Conservation (phyloP, 441 rosid species). For the Euphorbia schlechtendalii region DNA sequence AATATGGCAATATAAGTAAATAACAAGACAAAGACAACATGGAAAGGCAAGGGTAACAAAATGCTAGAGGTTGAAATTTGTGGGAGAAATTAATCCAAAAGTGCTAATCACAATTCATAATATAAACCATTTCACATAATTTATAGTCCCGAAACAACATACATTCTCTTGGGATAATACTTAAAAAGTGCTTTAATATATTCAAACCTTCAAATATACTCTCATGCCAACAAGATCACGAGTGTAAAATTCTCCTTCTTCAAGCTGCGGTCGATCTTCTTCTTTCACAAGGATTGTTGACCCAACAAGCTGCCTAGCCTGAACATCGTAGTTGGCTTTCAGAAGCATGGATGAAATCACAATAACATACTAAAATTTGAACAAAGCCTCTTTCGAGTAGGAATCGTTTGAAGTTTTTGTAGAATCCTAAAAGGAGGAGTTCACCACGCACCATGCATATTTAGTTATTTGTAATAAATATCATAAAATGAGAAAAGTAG, state of each 20-base stretch:
- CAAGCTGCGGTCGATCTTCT: slow-evolving; percentile 76
- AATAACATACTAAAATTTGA: not conserved
- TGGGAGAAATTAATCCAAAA: not conserved
- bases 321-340: slow-evolving; percentile 15
- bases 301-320: slow-evolving; percentile 84
- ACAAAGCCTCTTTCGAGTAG: not conserved
- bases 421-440: not conserved
- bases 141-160: not conserved
- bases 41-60: not conserved
- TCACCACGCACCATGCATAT: no score
- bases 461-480: not conserved
- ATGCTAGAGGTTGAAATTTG: not conserved
- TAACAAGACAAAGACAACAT: not conserved
- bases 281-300: slow-evolving; percentile 72
- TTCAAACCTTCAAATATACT: slow-evolving; percentile 64
- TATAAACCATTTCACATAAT: not conserved
- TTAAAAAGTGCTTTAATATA: not conserved
- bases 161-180: not conserved
- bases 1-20: not conserved
- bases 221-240: slow-evolving; percentile 88
- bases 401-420: not conserved
- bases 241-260: slow-evolving; percentile 70
- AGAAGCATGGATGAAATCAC: slow-evolving; percentile 5
- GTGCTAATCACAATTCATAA: not conserved
- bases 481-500: not conserved